Evolutionary conservation across 768 basidiomycete genomes (phyloP), one percentile per base, ranked within the genome.

Genomic region (Amanita thiersii): DNA sequence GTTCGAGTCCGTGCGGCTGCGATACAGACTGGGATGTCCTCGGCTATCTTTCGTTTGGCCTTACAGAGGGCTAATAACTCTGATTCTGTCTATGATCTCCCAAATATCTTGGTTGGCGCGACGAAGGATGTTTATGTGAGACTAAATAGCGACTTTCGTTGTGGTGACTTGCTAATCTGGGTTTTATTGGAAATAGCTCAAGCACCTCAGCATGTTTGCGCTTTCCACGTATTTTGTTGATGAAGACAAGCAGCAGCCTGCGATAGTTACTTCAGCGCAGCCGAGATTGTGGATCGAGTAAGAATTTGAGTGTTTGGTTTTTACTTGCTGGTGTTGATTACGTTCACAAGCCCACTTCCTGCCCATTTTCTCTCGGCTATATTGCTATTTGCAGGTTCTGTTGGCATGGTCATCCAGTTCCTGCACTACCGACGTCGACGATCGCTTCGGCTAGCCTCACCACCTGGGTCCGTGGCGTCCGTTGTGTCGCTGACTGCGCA

Each of bases 201-300:
- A n/a, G n/a, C n/a, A n/a, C n/a, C 70, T 86, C 9, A 61, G 80
- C 3, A 46, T 79, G 3, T 59, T 69, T 5, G 79, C 81, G 0
- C 71, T 72, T 49, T 63, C 68, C 1, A 66, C 73, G n/a, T 86
- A 79, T 51, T 85, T 83, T 49, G 53, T 77, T 5, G 43, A 56
- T 1, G 42, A 52, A 4, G 68, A 73, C 41, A n/a, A n/a, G n/a
- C n/a, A n/a, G n/a, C n/a, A n/a, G n/a, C n/a, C n/a, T n/a, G n/a
- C n/a, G n/a, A n/a, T n/a, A n/a, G n/a, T n/a, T n/a, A n/a, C n/a
- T 64, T 66, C 4, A 48, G 70, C 8, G 51, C n/a, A 64, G 11
- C 68, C 73, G 15, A 67, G 79, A 18, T 58, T 86, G 36, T 68
- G 65, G 48, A 60, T 86, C 25, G 73, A 81, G 82, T 84, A 52